Evolutionary conservation across 2,329 filamentous ascomycete genomes (phyloP), one percentile per base, ranked within the genome.

Genomic region (Calonectria pteridis): DNA sequence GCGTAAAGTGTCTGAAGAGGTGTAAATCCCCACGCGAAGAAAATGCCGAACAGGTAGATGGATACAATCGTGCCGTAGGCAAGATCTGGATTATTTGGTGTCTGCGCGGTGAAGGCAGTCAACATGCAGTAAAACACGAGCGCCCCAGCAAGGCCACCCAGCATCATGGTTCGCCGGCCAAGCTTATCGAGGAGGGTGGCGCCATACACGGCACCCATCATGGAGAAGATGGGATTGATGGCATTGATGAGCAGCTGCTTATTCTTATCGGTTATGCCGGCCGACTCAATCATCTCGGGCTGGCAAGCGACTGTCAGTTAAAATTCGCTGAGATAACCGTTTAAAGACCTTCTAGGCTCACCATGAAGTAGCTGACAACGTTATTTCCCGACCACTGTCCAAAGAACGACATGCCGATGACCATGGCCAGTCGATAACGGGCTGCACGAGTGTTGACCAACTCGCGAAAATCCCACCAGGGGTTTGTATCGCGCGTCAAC

Each of bases 391-490:
- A 85, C 76, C 88, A 87, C 81, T 91, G 89, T 3, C 88, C 87
- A 74, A 91, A 89, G 55, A 88, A 84, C 16, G 87, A 85, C 82
- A 90, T 88, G 51, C 85, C 86, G 35, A 88, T 82, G 51, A 89
- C 88, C 79, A 87, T 88, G 51, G 86, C 82, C 26, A 91, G 85
- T n/a, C 89, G 86, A 73, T 88, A 88, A 23, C 87, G 84, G 4
- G 87, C 85, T 0, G 86, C 85, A 69, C 84, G 84, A 20, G 84
- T 86, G 79, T 86, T 86, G 83, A 88, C 86, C 5, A 90, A 84
- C 50, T 87, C 86, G 72, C 85, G 83, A 78, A 89, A 90, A 81
- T 90, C 88, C 85, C 86, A 90, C 87, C 88, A 91, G 3, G 87
- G 85, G 77, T 92, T 92, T 72, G 91, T 89, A 18, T 87, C 82